Percentiles rank a stretch among this genome's conserved stretches.
Conservation (phyloP, 2,329 filamentous ascomycete species). For the Phialophora expanda region DNA sequence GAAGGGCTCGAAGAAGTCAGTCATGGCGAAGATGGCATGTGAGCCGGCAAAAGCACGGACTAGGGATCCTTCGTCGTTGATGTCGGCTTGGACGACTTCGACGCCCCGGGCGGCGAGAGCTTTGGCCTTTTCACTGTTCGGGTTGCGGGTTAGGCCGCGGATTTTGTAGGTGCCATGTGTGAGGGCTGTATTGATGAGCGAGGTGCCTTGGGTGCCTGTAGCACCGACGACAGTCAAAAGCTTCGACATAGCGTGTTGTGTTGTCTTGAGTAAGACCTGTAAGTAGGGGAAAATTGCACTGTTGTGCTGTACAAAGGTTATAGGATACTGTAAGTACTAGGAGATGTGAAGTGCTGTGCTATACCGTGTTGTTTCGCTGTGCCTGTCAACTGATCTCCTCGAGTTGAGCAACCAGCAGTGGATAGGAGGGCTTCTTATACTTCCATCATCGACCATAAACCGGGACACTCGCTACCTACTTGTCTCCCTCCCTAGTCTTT, state of each 20-base stretch:
- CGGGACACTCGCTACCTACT: background rate
- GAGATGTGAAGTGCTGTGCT: background rate
- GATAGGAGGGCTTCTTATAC: background rate
- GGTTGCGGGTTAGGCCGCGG: constrained; percentile 44
- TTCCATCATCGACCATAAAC: background rate
- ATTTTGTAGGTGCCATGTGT: constrained; percentile 35
- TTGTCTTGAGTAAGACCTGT: background rate
- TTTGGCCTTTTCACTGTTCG: constrained; percentile 38
- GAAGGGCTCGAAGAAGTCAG: constrained; percentile 51
- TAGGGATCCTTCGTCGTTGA: constrained; percentile 29
- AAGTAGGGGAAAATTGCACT: background rate
- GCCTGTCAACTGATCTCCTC: background rate
- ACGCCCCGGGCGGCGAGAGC: constrained; percentile 25
- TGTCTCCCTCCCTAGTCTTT: background rate
- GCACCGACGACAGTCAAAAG: constrained; percentile 40
- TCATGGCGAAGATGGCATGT: constrained; percentile 47
- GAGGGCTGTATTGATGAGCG: constrained; percentile 41
- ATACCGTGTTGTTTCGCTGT: background rate
- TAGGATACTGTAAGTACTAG: background rate
- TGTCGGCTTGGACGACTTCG: constrained; percentile 30
- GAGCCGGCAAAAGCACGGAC: constrained; percentile 30
- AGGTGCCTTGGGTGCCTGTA: constrained; percentile 49
- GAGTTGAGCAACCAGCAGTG: background rate
- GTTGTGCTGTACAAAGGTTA: background rate
- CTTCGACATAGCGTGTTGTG: constrained; percentile 21